Evolutionary conservation across 2,329 filamentous ascomycete species (phyloP), one percentile per base, ranked within the genome.

Genomic region (Verticillium nubilum): DNA sequence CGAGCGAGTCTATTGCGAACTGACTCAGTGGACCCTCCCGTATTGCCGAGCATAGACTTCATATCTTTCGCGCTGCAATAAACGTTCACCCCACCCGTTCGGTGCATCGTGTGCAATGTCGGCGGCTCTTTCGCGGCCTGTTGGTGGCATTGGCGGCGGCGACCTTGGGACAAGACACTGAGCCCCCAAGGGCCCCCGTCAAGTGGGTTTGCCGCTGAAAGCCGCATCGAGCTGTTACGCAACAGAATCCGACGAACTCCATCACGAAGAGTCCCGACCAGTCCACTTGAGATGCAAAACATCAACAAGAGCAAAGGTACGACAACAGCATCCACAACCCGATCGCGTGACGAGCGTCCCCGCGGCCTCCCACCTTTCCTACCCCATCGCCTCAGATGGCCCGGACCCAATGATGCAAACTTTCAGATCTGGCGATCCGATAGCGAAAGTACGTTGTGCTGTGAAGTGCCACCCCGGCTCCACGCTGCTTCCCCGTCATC

Each of bases 51-150:
- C 42, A 9, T 6, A 19, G 19, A n/a, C 42, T 25, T 47, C 7
- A 23, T 19, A 10, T n/a, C n/a, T 25, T 23, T 23, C 12, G 17
- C n/a, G 19, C n/a, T 10, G 42, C 42, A 25, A 47, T 4, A 13
- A 12, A 2, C 17, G 42, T 23, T 47, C 19, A 23, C n/a, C 7
- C n/a, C 42, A 47, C n/a, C 42, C 19, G n/a, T n/a, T 7, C 37
- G 10, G 9, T 47, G 42, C 19, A 47, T 23, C 17, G 19, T 47
- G 42, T 47, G 13, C 33, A 15, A 37, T 25, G 19, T 37, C 35
- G 54, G 25, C 54, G 54, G 54, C 54, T 35, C 54, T 56, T 56
- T 37, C 54, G 42, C 54, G 54, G 54, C 52, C 19, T 29, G 54
- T 42, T n/a, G 37, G 25, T 35, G 54, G 54, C 54, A 47, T 37